Evolutionary conservation across 805 yeast species (phyloP), one percentile per base, ranked within the genome.

Genomic region (Ogataea polymorpha): DNA sequence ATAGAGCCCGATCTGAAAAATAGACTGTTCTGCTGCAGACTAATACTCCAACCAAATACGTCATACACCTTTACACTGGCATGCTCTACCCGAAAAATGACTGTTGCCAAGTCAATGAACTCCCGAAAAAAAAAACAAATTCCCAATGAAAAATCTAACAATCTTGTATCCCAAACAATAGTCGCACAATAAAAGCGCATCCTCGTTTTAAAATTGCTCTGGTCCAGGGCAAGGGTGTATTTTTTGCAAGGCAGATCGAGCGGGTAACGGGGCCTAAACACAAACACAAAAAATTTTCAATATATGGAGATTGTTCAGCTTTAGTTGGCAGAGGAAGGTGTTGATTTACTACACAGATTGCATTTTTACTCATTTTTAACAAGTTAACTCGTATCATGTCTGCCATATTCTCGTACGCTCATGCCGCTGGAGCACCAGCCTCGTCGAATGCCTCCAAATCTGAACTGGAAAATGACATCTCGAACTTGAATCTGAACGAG

Each of bases 401-500:
- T 20, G 41, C 63, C 27, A 49, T 49, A 40, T 45, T 59, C 28
- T 60, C 65, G n/a, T 59, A 59, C 35, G 63, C 65, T 10, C 60
- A 58, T 42, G 65, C 62, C 29, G 65, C 63, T 23, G 61, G 58
- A 39, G 58, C 58, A 16, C 46, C 52, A 29, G 48, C 39, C 15
- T 31, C 46, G 15, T 38, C 44, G 21, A 46, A 42, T 27, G 25
- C 18, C 21, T 7, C 36, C 14, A 39, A 37, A 31, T 18, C 39
- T 11, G 34, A 37, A 15, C 25, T 26, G 37, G 52, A 50, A 16
- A 30, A 35, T 14, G 51, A 37, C 12, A 38, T 44, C 28, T 34
- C 54, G 34, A 42, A 35, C 21, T 31, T 45, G 32, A 32, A 39
- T 15, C 34, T 47, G 17, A 24, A 33, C 24, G 50, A 46, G 13